phyloP scores from a whole-genome alignment of 768 basidiomycete genomes.

The Suillus decipiens region DNA sequence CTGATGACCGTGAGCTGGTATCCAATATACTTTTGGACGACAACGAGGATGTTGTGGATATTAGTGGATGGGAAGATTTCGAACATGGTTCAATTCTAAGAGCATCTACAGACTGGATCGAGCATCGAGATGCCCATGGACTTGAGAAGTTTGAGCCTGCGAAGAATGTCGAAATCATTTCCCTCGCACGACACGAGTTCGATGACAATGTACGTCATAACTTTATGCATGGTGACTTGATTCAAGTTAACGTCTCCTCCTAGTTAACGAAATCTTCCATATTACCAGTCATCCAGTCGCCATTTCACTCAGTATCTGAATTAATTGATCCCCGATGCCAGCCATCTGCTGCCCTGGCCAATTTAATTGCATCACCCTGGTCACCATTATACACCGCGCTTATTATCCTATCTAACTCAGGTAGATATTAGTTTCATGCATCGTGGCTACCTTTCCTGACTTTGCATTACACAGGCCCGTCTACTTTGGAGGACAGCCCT shows the following conservation, averaged over 20 bases:
- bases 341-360: constrained; percentile 52
- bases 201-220: constrained; percentile 45
- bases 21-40: constrained; percentile 55
- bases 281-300: constrained; percentile 51
- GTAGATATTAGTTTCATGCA: constrained; percentile 34
- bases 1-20: constrained; percentile 36
- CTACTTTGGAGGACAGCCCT: constrained; percentile 42
- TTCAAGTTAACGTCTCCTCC: constrained; percentile 13
- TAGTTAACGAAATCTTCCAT: constrained; percentile 33
- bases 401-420: constrained; percentile 50
- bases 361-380: constrained; percentile 56
- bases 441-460: constrained; percentile 4
- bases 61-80: constrained; percentile 56
- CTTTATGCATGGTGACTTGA: not conserved
- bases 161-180: constrained; percentile 63
- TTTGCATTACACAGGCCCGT: constrained; percentile 27
- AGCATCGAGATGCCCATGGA: constrained; percentile 64
- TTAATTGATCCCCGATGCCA: constrained; percentile 53
- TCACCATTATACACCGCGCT: constrained; percentile 64
- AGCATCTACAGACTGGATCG: constrained; percentile 74
- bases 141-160: constrained; percentile 66
- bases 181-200: constrained; percentile 46
- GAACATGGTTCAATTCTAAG: constrained; percentile 45
- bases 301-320: constrained; percentile 55
- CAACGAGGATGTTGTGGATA: constrained; percentile 69